Evolutionary conservation across 352 stramenopile species (phyloP), one percentile per base, ranked within the genome.

Genomic region (Phytophthora capsici): DNA sequence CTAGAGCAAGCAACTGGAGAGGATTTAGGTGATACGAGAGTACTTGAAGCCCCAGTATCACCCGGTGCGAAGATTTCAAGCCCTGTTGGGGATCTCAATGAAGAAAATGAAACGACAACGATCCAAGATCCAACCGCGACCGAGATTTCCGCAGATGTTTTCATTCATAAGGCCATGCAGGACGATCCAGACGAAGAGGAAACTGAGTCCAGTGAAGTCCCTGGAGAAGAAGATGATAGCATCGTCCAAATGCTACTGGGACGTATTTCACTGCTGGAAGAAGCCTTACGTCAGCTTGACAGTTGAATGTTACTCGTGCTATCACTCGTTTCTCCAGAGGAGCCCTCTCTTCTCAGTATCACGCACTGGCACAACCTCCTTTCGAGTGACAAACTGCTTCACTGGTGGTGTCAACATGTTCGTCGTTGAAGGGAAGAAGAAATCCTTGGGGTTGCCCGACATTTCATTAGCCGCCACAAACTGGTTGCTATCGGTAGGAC

Each of bases 381-480:
- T 82, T 19, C 79, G 57, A 2, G 81, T 88, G 37, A 80, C 76
- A 57, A 86, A 69, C 44, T 83, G 72, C 55, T 91, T 90, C 40
- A 90, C 85, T 1, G 47, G 61, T 10, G 85, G 85, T 20, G 80
- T 89, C 41, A 93, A 69, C 13, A 80, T 49, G 26, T 80, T 57
- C 3, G 82, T 87, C 10, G 62, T 69, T 1, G 82, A 84, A 23
- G 85, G 82, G 57, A 93, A 90, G 14, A 75, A 57, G 57, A 91
- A 91, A 47, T 90, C 81, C 19, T 79, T 69, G 1, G 75, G 73
- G 9, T 73, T 71, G 5, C 73, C 71, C 0, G 79, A 85, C 9
- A 36, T 46, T 2, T 45, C 55, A 47, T 88, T 57, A 10, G 51
- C 74, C 5, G 62, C 71, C 4, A 78, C 17, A 32, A 91, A 90